Conservation (phyloP, 345 rosid genomes). For the Lepidium didymum region DNA sequence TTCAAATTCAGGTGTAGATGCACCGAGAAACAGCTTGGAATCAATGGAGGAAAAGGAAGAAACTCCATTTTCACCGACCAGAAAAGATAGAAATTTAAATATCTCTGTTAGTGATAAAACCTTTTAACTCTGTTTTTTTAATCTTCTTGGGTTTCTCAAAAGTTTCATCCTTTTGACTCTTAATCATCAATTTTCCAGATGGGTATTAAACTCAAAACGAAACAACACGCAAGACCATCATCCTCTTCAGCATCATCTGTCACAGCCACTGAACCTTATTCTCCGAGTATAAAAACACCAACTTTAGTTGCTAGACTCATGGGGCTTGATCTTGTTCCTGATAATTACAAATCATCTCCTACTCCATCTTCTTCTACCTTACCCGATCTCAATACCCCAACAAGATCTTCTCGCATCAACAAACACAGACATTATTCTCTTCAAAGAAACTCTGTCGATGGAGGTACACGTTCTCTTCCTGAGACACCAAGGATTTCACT, state of each 20-base stretch:
- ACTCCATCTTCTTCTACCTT: conserved; percentile 26
- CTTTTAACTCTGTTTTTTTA: conserved; percentile 13
- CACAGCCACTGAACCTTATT: conserved; percentile 24
- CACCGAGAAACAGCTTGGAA: conserved; percentile 85
- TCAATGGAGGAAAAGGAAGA: conserved; percentile 37
- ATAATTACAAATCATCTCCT: conserved; percentile 40
- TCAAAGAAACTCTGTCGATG: conserved; percentile 37
- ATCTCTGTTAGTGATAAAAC: conserved; percentile 41
- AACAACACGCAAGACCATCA: conserved; percentile 24
- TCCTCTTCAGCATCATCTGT: conserved; percentile 19
- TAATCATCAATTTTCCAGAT: conserved; percentile 34
- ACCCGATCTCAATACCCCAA: conserved; percentile 13
- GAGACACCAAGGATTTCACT: conserved; percentile 81
- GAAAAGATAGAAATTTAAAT: conserved; percentile 36
- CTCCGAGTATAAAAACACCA: conserved; percentile 78
- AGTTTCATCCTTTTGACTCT: conserved; percentile 4
- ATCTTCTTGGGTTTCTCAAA: conserved; percentile 27
- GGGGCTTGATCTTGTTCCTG: conserved; percentile 94
- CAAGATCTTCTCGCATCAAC: conserved; percentile 17
- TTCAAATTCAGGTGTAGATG: conserved; percentile 47
- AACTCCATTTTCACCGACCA: conserved; percentile 29
- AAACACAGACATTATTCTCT: conserved; percentile 26
- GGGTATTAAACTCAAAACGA: conserved; percentile 70
- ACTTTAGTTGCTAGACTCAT: conserved; percentile 81
- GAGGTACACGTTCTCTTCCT: conserved; percentile 64